These are phyloP conservation scores for Metarhizium guizhouense DNA, from an alignment of 2,329 filamentous ascomycete species.

Conservation along the genomic window DNA sequence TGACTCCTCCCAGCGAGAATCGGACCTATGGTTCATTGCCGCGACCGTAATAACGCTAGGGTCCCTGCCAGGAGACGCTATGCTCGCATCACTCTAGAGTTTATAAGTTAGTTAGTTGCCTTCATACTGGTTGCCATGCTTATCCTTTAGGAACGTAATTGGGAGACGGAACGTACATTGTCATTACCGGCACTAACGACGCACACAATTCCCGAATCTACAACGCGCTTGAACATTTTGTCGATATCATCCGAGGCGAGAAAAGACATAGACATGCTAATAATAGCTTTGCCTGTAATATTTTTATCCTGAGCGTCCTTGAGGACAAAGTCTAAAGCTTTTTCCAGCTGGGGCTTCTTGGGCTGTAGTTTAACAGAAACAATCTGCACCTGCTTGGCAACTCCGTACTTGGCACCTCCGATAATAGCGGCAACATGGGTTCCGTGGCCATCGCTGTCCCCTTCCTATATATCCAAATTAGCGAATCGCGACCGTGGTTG, in stretches of 20 bases:
- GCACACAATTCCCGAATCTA: constrained; percentile 42
- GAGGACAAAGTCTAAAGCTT: constrained; percentile 49
- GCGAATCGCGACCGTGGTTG: too few species aligned
- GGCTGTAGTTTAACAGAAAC: constrained; percentile 49
- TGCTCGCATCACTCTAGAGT: constrained; percentile 34
- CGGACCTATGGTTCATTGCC: constrained; percentile 34
- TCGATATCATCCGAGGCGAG: constrained; percentile 41
- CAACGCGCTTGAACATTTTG: constrained; percentile 41
- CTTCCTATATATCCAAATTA: too few species aligned
- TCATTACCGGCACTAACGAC: constrained; percentile 55
- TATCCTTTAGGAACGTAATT: constrained; percentile 3
- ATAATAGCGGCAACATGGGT: constrained; percentile 56
- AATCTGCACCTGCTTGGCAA: constrained; percentile 48
- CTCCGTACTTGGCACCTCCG: constrained; percentile 50
- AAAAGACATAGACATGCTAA: constrained; percentile 57
- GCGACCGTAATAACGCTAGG: constrained; percentile 50
- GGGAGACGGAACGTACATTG: constrained; percentile 22
- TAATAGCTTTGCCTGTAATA: constrained; percentile 43
- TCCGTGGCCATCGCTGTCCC: constrained; percentile 43
- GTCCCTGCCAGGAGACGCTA: constrained; percentile 45
- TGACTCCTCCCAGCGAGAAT: constrained; percentile 39
- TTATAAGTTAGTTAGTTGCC: constrained; percentile 8
- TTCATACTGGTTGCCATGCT: background rate
- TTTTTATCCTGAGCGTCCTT: constrained; percentile 33
- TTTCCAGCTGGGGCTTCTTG: constrained; percentile 35